Evolutionary conservation across 306 rosid genomes (phyloP), one percentile per base, ranked within the genome.

Genomic region (Quercus bicolor): DNA sequence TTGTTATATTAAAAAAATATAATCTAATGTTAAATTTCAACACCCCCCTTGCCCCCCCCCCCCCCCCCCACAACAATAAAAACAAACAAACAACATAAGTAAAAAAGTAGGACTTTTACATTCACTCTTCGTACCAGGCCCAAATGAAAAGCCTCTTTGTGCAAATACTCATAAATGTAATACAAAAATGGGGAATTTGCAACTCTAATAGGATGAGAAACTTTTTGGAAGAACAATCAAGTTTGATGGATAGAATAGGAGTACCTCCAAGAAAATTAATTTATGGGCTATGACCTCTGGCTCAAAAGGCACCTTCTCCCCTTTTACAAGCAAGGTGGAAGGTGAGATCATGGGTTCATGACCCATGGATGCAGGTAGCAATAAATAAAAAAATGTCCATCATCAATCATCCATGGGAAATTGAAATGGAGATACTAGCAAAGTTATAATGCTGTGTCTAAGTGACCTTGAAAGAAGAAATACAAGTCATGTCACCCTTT

Each of bases 381-480:
- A 11, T 48, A 48, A 48, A 45, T 2, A 11, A 48, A 48, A 45
- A 48, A 12, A 48, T 20, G 56, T 16, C 34, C 34, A 73, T 73
- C 48, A 56, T 16, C 4, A 7, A 29, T 77, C 20, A 21, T 78
- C 26, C 72, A 70, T 23, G 29, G 51, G 74, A 29, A 78, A 78
- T 68, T 57, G 53, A 52, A 77, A 66, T 56, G 26, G 37, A 78
- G 81, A 62, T 28, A 31, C 40, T 26, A 61, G 4, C 68, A 61
- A 61, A 61, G 5, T 14, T 61, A 61, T 24, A 26, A 61, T 14
- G 15, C 40, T 3, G 15, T 23, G n/a, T 19, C 37, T 5, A 26
- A 28, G 34, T 26, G 6, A 62, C 16, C 29, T 3, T 62, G 19
- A 28, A 33, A 73, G 66, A 77, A 26, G 68, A 24, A 74, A 74